Conservation (phyloP, 176 grass and related monocot species). For the barley (Hordeum vulgare) region DNA sequence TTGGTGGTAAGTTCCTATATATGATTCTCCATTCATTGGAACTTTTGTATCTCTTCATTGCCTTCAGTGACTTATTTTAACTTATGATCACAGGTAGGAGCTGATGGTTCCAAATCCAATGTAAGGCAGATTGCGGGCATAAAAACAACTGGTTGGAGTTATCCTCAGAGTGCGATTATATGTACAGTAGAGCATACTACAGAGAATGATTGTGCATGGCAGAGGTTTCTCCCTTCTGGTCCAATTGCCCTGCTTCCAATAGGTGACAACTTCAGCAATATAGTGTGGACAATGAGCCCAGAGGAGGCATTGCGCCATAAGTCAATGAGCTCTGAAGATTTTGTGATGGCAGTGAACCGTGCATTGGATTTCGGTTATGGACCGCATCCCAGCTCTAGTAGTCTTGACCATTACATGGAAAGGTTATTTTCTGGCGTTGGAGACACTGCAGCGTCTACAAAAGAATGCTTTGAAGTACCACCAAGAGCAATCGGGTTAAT, state of each 20-base stretch:
- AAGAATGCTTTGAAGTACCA: slow-evolving; percentile 82
- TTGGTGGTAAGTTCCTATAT: slow-evolving; percentile 71
- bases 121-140: slow-evolving; percentile 77
- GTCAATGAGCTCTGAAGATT: slow-evolving; percentile 67
- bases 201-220: slow-evolving; percentile 75
- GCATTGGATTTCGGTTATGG: slow-evolving; percentile 81
- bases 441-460: slow-evolving; percentile 44
- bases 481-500: slow-evolving; percentile 54
- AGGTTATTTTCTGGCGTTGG: slow-evolving; percentile 48
- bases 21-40: background rate
- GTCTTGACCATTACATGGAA: slow-evolving; percentile 60
- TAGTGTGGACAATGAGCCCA: slow-evolving; percentile 98
- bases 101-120: slow-evolving; percentile 87
- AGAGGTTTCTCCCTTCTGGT: slow-evolving; percentile 93
- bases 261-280: slow-evolving; percentile 84
- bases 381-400: slow-evolving; percentile 46
- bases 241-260: slow-evolving; percentile 85
- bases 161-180: slow-evolving; percentile 77
- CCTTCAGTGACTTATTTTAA: background rate
- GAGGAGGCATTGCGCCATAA: slow-evolving; percentile 59
- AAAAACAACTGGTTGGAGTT: slow-evolving; percentile 83
- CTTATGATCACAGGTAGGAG: slow-evolving; percentile 60
- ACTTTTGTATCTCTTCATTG: background rate
- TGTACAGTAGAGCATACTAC: slow-evolving; percentile 76
- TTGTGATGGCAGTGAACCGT: slow-evolving; percentile 71